Conservation (phyloP, 176 grass and related monocot species). For the Saccharum spontaneum region DNA sequence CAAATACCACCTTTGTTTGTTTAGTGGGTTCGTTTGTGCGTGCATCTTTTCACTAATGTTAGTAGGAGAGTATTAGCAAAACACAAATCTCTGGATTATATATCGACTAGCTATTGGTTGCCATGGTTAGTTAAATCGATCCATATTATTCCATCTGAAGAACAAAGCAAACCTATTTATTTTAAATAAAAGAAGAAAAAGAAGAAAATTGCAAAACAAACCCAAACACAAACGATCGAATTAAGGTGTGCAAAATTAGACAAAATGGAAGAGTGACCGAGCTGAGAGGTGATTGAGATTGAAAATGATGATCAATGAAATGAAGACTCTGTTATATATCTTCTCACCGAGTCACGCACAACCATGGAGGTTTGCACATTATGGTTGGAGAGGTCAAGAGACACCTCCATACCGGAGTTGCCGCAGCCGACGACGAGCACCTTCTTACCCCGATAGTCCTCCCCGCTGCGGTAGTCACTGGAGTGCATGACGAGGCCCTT, state of each 20-base stretch:
- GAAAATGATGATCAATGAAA: neutral
- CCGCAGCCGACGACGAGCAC: constrained; percentile 88
- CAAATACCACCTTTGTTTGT: constrained; percentile 38
- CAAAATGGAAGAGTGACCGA: neutral
- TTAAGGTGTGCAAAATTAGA: neutral
- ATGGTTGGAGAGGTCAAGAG: constrained; percentile 72
- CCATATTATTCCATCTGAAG: constrained; percentile 1
- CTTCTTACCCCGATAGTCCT: constrained; percentile 46
- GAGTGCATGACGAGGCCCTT: constrained; percentile 68
- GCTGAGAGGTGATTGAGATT: neutral
- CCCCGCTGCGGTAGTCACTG: constrained; percentile 64
- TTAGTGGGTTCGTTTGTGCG: constrained; percentile 34
- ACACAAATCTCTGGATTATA: neutral
- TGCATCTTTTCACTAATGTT: constrained; percentile 7
- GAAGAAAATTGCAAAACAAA: neutral
- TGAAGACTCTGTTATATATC: neutral
- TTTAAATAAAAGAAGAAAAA: neutral
- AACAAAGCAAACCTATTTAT: neutral
- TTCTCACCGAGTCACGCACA: constrained; percentile 71
- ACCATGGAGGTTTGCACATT: constrained; percentile 77
- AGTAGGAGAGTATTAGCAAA: constrained; percentile 6
- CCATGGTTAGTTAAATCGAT: constrained; percentile 7
- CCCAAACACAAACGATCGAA: neutral
- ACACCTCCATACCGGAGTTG: constrained; percentile 91
- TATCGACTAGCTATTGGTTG: constrained; percentile 15